Conservation (phyloP, 2,329 filamentous ascomycete species). For the Claviceps fusiformis region DNA sequence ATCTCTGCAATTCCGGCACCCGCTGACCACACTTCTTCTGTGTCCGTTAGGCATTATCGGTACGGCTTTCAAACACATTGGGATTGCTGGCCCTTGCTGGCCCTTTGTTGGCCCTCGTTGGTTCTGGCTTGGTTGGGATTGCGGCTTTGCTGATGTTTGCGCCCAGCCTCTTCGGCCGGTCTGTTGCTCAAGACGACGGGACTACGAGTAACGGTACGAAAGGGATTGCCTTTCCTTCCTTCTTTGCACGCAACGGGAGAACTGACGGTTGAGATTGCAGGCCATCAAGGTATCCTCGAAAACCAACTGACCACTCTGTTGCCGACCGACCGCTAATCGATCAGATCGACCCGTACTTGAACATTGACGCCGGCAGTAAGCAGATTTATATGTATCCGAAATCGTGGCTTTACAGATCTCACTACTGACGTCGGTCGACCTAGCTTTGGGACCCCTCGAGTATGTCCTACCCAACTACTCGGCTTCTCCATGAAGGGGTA, state of each 20-base stretch:
- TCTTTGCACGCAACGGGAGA: not conserved
- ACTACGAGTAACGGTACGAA: conserved; percentile 12
- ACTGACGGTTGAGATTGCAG: not conserved
- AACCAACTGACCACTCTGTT: not conserved
- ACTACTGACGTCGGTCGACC: not conserved
- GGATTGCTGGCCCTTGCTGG: too few species aligned
- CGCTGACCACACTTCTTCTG: not conserved
- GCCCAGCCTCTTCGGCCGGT: conserved; percentile 52
- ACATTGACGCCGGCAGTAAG: conserved; percentile 20
- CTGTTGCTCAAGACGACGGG: conserved; percentile 26
- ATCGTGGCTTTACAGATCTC: not conserved
- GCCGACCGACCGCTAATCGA: not conserved
- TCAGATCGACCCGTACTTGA: conserved; percentile 35
- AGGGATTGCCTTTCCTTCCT: not conserved
- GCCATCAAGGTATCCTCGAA: not conserved
- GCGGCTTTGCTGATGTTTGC: not conserved
- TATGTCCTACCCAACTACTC: conserved; percentile 7
- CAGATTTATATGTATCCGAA: not conserved
- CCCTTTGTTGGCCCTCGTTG: too few species aligned
- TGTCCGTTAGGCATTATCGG: conserved; percentile 4
- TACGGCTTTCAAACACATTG: not conserved
- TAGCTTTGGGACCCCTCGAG: conserved; percentile 18
- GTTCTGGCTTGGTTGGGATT: not conserved
- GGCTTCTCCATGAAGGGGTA: too few species aligned
- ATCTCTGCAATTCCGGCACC: not conserved